phyloP scores from a whole-genome alignment of 2,329 filamentous ascomycete species.

The Xylariaceae sp. region DNA sequence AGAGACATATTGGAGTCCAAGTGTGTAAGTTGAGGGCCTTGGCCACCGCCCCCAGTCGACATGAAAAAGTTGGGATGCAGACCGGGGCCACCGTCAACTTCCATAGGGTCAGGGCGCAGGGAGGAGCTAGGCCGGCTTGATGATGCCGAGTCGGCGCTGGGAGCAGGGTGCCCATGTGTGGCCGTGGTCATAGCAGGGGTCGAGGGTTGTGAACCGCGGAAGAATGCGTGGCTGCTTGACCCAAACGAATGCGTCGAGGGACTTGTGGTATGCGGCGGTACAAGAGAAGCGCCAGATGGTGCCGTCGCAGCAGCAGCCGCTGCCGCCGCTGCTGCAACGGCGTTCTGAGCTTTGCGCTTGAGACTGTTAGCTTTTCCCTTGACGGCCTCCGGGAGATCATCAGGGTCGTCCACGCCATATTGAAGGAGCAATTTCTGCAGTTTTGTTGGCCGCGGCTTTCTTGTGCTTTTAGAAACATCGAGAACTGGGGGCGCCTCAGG shows the following conservation, averaged over 20 bases:
- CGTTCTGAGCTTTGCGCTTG: conserved; percentile 66
- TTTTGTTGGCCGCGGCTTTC: conserved; percentile 94
- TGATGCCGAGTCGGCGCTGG: conserved; percentile 34
- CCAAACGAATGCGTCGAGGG: conserved; percentile 35
- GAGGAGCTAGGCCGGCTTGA: conserved; percentile 34
- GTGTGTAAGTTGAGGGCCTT: conserved; percentile 41
- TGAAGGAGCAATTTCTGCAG: conserved; percentile 90
- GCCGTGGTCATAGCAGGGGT: conserved; percentile 36
- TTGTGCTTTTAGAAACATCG: conserved; percentile 82
- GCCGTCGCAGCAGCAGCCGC: conserved; percentile 24
- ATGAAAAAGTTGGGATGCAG: conserved; percentile 44
- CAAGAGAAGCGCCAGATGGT: conserved; percentile 18
- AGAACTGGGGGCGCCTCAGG: conserved; percentile 80
- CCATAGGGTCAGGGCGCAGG: conserved; percentile 38
- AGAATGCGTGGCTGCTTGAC: conserved; percentile 33
- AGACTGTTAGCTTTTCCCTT: conserved; percentile 71
- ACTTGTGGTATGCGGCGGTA: conserved; percentile 33
- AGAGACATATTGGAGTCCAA: conserved; percentile 41
- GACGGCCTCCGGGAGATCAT: conserved; percentile 80
- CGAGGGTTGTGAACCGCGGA: conserved; percentile 36
- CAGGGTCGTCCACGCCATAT: conserved; percentile 82
- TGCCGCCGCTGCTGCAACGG: conserved; percentile 45
- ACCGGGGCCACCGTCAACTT: conserved; percentile 34
- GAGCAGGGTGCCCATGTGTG: conserved; percentile 34
- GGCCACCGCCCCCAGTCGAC: conserved; percentile 33